Evolutionary conservation across 306 rosid species (phyloP).

Genomic region (Prunus padus): DNA sequence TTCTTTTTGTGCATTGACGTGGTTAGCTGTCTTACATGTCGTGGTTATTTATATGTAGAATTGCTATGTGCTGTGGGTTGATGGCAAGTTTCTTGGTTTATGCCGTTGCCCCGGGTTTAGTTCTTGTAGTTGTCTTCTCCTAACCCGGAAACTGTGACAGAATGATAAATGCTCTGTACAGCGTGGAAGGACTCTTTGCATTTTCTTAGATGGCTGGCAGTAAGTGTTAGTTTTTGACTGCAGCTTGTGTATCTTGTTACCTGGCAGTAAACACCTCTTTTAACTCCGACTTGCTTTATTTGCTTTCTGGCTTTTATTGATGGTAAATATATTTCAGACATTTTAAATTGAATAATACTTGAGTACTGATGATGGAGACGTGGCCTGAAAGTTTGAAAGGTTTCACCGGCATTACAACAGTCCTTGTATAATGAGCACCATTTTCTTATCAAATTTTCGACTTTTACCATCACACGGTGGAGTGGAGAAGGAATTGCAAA

Average conservation of each 20-base stretch:
- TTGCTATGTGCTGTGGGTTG: slow-evolving; percentile 18
- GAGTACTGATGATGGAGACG: not conserved
- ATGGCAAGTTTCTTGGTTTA: slow-evolving; percentile 33
- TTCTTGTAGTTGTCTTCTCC: slow-evolving; percentile 25
- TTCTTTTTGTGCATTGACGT: slow-evolving; percentile 35
- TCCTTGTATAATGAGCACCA: no score
- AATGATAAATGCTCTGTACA: slow-evolving; percentile 36
- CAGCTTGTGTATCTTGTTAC: slow-evolving; percentile 21
- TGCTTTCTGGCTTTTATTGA: slow-evolving; percentile 1
- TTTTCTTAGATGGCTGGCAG: slow-evolving; percentile 25
- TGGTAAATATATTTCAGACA: not conserved
- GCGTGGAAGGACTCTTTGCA: slow-evolving; percentile 25
- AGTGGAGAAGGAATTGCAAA: no score
- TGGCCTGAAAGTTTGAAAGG: no score
- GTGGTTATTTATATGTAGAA: slow-evolving; percentile 35
- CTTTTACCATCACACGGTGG: no score
- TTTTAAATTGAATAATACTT: not conserved
- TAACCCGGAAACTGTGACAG: slow-evolving; percentile 38
- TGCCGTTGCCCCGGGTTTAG: slow-evolving; percentile 34
- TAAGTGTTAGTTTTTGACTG: slow-evolving; percentile 23
- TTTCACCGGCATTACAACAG: no score
- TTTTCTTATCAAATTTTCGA: no score
- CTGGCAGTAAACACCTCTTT: not conserved
- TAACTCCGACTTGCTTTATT: not conserved
- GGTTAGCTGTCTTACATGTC: slow-evolving; percentile 33